Percentiles rank a stretch among this genome's conserved stretches.
Evolutionary conservation across 495 filamentous ascomycete genomes (phyloP).

Genomic region (Viridothelium virens): DNA sequence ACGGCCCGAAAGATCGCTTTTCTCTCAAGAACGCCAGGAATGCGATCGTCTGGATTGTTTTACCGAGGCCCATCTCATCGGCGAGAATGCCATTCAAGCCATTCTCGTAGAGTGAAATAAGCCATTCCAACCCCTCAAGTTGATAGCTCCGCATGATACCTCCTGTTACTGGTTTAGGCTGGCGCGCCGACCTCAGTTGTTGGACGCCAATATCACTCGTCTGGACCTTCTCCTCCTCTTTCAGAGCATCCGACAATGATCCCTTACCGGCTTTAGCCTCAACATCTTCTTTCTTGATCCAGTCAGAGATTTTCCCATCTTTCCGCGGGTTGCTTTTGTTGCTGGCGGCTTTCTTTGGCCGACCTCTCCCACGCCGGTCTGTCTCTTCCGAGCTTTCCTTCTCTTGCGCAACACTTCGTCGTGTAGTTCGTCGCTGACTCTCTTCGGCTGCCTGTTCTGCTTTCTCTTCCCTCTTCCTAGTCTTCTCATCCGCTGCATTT

Average conservation of each 20-base stretch:
- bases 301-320: conserved; percentile 46
- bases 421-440: conserved; percentile 30
- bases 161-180: conserved; percentile 75
- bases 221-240: conserved; percentile 50
- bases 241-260: conserved; percentile 47
- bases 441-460: conserved; percentile 37
- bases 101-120: conserved; percentile 79
- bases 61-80: conserved; percentile 96
- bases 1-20: conserved; percentile 77
- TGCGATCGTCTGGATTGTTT: conserved; percentile 90
- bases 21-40: conserved; percentile 84
- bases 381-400: conserved; percentile 17
- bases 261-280: conserved; percentile 45
- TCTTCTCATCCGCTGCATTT: conserved; percentile 41
- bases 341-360: conserved; percentile 16
- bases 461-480: conserved; percentile 36
- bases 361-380: conserved; percentile 17
- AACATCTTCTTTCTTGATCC: conserved; percentile 52
- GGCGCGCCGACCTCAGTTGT: conserved; percentile 68
- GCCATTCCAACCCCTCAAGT: conserved; percentile 88
- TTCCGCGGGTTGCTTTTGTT: conserved; percentile 29
- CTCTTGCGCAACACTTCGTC: conserved; percentile 20
- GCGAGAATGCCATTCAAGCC: conserved; percentile 91
- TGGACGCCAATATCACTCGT: conserved; percentile 63
- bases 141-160: conserved; percentile 93